phyloP scores from a whole-genome alignment of 2,329 filamentous ascomycete species.

The Phoma herbarum region DNA sequence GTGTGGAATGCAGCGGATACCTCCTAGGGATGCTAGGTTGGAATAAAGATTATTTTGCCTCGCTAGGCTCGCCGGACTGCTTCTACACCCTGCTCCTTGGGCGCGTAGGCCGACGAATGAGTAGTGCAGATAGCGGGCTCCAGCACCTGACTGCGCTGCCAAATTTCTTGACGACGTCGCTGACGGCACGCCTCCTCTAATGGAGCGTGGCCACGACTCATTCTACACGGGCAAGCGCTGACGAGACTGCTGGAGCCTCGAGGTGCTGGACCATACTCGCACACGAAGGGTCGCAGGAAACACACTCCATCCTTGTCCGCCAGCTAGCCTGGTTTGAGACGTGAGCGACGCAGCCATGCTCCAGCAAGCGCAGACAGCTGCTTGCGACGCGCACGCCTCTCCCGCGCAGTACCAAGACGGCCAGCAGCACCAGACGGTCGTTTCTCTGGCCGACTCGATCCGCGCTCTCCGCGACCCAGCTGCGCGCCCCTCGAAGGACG shows the following conservation, averaged over 20 bases:
- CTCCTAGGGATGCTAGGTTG: slow-evolving; percentile 4
- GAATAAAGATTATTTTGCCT: slow-evolving; percentile 15
- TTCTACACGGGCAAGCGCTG: slow-evolving; percentile 13
- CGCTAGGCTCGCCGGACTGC: slow-evolving; percentile 15
- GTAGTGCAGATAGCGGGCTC: background rate
- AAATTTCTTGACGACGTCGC: slow-evolving; percentile 9
- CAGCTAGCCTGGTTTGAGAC: slow-evolving; percentile 45
- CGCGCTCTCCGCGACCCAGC: slow-evolving; percentile 44
- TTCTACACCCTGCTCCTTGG: slow-evolving; percentile 11
- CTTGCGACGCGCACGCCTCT: slow-evolving; percentile 7
- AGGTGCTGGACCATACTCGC: background rate
- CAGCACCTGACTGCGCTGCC: slow-evolving; percentile 14
- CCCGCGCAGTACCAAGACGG: slow-evolving; percentile 5
- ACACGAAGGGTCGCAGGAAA: slow-evolving; percentile 30
- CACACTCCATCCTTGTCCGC: slow-evolving; percentile 28
- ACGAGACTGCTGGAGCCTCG: slow-evolving; percentile 22
- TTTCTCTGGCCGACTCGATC: slow-evolving; percentile 44
- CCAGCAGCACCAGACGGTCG: slow-evolving; percentile 11
- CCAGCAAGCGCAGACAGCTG: slow-evolving; percentile 23
- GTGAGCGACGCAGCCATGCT: slow-evolving; percentile 41
- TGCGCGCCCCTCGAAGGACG: slow-evolving; percentile 24
- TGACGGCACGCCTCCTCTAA: slow-evolving; percentile 19
- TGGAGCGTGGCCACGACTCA: slow-evolving; percentile 26
- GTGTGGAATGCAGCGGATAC: slow-evolving; percentile 16
- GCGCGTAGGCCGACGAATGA: slow-evolving; percentile 22